phyloP scores from a whole-genome alignment of 106 monocot species.

The Dendrobium officinale region DNA sequence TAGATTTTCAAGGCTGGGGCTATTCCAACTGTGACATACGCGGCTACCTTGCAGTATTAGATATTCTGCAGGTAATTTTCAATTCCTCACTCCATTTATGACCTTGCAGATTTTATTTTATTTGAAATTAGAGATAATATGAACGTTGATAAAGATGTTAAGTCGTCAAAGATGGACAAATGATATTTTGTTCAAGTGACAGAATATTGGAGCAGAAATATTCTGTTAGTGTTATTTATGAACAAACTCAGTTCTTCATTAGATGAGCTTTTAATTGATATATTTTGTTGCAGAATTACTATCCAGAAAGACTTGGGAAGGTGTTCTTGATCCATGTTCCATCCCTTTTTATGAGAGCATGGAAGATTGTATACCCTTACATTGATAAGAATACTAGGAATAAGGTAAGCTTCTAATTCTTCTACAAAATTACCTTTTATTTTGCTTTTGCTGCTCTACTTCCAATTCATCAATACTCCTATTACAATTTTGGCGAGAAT shows the following conservation, averaged over 20 bases:
- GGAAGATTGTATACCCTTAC: constrained; percentile 71
- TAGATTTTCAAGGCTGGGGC: constrained; percentile 53
- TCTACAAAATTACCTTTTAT: neutral
- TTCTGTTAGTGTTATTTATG: too few relatives aligned
- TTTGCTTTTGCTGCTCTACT: too few relatives aligned
- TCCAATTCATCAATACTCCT: too few relatives aligned
- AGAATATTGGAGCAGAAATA: too few relatives aligned
- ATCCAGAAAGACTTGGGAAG: constrained; percentile 38
- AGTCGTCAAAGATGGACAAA: too few relatives aligned
- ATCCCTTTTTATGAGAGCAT: constrained; percentile 62
- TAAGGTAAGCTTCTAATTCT: constrained; percentile 23
- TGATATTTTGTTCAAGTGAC: too few relatives aligned
- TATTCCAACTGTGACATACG: constrained; percentile 56
- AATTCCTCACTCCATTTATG: too few relatives aligned
- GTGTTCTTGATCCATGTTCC: constrained; percentile 61
- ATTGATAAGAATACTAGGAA: constrained; percentile 68
- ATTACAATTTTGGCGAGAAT: too few relatives aligned
- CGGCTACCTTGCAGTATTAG: constrained; percentile 43
- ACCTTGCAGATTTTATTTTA: neutral
- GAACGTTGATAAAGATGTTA: neutral
- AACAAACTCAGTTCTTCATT: too few relatives aligned
- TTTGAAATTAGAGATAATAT: neutral
- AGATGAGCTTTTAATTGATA: neutral
- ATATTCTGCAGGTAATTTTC: constrained; percentile 45
- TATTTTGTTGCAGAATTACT: constrained; percentile 14